Base-by-base conservation (phyloP, 2,329 filamentous ascomycete genomes). In the Neopestalotiopsis sp. region DNA sequence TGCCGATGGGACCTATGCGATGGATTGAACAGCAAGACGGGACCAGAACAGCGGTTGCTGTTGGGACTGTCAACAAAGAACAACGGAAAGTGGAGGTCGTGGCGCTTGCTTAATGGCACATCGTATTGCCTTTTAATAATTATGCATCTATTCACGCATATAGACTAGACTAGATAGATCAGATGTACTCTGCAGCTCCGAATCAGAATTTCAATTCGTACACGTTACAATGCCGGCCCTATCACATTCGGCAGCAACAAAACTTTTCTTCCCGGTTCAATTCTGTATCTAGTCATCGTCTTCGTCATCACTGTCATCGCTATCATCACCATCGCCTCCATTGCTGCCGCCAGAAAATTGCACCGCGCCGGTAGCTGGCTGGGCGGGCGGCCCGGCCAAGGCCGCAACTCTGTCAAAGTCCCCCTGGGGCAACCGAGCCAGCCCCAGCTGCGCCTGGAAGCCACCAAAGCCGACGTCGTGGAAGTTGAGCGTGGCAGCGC, bases 401-500 rank as follows among this genome's bases (percentile, higher is more conserved):
- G 74, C 83, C 32, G 82, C 82, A 75, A 80, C 81, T 0, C 69
- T 81, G 3, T 71, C 82, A 57, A 80, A 80, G 68, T 80, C 80
- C 32, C 76, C 72, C 17, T 75, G 59, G 7, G 59, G 59, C 9
- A 62, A 74, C 66, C 78, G 81, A 13, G 76, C 83, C 4, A 74
- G 74, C 1, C 72, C 82, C 1, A 82, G 78, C 17, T 74, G 70
- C 13, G 74, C 74, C 10, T 73, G 74, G 42, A 78, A 78, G 0
- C 73, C 72, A 0, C 78, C 76, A 45, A 79, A 75, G 0, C 79
- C 78, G 3, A 70, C 66, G 62, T 81, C 74, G 68, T 80, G 79
- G 60, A 80, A 80, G 0, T 71, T 73, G 4, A 81, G 71, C 1
- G 68, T 64, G 3, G 73, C 76, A 1, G 71, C 75, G 0, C 75